A percentile compares a stretch with the other conserved stretches of the same genome.
phyloP scores from a whole-genome alignment of 1,284 basidiomycete genomes.

The Naganishia cerealis region DNA sequence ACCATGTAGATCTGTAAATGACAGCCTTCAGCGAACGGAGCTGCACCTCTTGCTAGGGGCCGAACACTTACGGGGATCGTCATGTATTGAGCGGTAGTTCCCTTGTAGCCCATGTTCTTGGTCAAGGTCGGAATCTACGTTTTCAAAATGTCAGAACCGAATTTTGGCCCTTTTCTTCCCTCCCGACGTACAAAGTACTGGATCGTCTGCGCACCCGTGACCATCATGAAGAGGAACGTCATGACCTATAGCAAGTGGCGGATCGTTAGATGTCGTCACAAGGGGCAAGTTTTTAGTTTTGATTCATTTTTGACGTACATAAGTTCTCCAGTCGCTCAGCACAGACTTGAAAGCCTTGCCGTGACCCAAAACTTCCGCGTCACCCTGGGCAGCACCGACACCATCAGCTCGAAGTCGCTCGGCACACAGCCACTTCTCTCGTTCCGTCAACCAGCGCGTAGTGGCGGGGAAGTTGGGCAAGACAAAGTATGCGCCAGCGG shows the following conservation, averaged over 20 bases:
- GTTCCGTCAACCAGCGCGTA: constrained; percentile 54
- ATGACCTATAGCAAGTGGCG: constrained; percentile 40
- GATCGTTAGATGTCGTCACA: too few relatives aligned
- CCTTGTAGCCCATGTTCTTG: constrained; percentile 49
- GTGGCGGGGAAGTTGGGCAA: constrained; percentile 54
- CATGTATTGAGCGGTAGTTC: constrained; percentile 56
- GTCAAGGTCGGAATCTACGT: neutral
- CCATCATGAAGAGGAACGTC: constrained; percentile 53
- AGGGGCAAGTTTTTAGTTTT: too few relatives aligned
- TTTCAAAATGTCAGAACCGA: too few relatives aligned
- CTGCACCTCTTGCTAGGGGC: neutral
- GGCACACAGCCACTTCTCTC: constrained; percentile 55
- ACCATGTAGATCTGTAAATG: constrained; percentile 35
- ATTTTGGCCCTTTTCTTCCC: too few relatives aligned
- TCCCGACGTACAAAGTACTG: constrained; percentile 52
- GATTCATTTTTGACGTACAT: constrained; percentile 34
- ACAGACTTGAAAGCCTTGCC: constrained; percentile 52
- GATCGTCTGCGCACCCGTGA: constrained; percentile 56
- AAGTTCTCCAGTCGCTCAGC: constrained; percentile 49
- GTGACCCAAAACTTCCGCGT: constrained; percentile 47
- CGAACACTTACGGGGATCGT: constrained; percentile 50
- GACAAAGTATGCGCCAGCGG: constrained; percentile 44
- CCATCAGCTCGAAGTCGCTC: constrained; percentile 54
- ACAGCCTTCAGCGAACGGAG: neutral
- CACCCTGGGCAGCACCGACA: constrained; percentile 48